Percentiles rank a stretch among this genome's conserved stretches.
Evolutionary conservation across 2,329 filamentous ascomycete species (phyloP).

Genomic region (Nannizzia gypsea): DNA sequence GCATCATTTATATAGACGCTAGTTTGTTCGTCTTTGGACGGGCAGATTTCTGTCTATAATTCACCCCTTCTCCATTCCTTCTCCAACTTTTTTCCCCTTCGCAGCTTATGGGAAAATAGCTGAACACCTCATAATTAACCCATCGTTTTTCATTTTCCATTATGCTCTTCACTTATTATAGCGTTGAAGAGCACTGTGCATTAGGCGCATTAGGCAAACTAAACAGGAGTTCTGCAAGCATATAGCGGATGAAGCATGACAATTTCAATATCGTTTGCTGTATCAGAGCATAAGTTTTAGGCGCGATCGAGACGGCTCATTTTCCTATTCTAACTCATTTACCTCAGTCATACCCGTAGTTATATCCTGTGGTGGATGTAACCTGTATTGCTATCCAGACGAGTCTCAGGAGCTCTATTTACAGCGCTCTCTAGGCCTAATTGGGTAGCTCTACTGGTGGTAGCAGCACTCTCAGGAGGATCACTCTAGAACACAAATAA

Average conservation of each 20-base stretch:
- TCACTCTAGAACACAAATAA: too few relatives aligned
- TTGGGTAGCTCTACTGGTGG: too few relatives aligned
- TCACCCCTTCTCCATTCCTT: not conserved
- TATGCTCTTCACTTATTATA: not conserved
- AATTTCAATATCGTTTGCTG: not conserved
- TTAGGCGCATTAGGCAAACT: not conserved
- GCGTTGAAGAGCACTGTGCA: not conserved
- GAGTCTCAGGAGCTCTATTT: too few relatives aligned
- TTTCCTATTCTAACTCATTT: too few relatives aligned
- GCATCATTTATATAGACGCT: conserved; percentile 12
- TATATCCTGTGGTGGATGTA: too few relatives aligned
- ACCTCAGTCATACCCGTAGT: too few relatives aligned
- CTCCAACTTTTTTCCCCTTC: not conserved
- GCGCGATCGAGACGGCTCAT: not conserved
- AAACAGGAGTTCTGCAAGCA: not conserved
- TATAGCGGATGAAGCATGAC: not conserved
- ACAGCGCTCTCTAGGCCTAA: too few relatives aligned
- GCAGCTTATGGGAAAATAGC: not conserved
- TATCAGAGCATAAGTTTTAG: not conserved
- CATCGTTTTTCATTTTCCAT: not conserved
- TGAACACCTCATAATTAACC: not conserved
- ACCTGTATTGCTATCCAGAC: too few relatives aligned
- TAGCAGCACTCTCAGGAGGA: too few relatives aligned
- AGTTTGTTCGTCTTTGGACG: not conserved
- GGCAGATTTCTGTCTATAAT: not conserved